These are phyloP conservation scores for Lizanozyma gosingica DNA, from an alignment of 1,139 yeast genomes.

Conservation along the genomic window DNA sequence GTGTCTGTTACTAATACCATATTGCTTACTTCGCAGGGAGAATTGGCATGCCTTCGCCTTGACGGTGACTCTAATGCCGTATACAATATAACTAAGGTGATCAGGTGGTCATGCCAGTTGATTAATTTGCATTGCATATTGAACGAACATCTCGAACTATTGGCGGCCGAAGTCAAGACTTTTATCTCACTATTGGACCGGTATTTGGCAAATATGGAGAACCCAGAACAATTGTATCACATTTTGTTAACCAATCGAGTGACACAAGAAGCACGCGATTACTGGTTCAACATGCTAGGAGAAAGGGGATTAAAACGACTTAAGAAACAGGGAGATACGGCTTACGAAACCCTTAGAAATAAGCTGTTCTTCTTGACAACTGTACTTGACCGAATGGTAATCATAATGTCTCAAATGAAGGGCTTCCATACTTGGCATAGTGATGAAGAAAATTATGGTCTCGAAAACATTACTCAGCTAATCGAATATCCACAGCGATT, in stretches of 20 bases:
- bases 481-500: slow-evolving; percentile 12
- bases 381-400: slow-evolving; percentile 24
- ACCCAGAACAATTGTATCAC: slow-evolving; percentile 17
- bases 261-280: slow-evolving; percentile 25
- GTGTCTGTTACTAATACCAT: neutral
- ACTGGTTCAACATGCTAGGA: slow-evolving; percentile 38
- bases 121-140: slow-evolving; percentile 4
- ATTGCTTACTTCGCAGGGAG: neutral
- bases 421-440: slow-evolving; percentile 21
- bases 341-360: slow-evolving; percentile 22
- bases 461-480: slow-evolving; percentile 9
- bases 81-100: neutral
- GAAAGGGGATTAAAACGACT: slow-evolving; percentile 30
- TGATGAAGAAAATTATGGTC: slow-evolving; percentile 13
- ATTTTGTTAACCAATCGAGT: slow-evolving; percentile 27
- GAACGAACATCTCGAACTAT: slow-evolving; percentile 12
- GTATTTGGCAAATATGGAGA: slow-evolving; percentile 23
- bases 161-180: slow-evolving; percentile 17
- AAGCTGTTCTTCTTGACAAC: slow-evolving; percentile 21
- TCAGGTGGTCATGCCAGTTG: neutral
- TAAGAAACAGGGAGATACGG: slow-evolving; percentile 18
- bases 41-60: neutral
- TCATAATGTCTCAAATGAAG: slow-evolving; percentile 20
- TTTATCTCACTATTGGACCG: slow-evolving; percentile 24
- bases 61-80: neutral